Evolutionary conservation across 2,329 filamentous ascomycete species (phyloP).

Genomic region (Fusarium albidum): DNA sequence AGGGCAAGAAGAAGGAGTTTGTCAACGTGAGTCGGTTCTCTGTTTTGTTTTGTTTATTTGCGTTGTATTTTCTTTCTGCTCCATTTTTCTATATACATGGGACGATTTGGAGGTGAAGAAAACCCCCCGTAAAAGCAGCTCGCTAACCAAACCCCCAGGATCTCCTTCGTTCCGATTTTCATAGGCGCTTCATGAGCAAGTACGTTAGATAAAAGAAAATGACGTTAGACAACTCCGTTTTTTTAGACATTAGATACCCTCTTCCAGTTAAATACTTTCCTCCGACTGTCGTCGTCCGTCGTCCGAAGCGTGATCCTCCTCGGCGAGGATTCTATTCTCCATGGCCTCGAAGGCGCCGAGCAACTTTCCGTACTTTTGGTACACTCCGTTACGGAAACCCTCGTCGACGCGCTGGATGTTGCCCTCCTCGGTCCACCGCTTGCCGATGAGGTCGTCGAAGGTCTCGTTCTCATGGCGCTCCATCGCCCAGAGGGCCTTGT

Average conservation of each 20-base stretch:
- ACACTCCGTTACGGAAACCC: constrained; percentile 79
- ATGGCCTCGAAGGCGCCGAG: constrained; percentile 79
- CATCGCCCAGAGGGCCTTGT: constrained; percentile 94
- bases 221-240: constrained; percentile 19
- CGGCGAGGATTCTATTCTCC: constrained; percentile 70
- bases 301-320: constrained; percentile 37
- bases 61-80: not conserved
- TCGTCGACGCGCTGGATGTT: constrained; percentile 84
- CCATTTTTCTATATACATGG: constrained; percentile 4
- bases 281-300: constrained; percentile 9
- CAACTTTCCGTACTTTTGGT: constrained; percentile 79
- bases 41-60: constrained; percentile 9
- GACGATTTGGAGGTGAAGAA: not conserved
- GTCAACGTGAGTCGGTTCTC: constrained; percentile 76
- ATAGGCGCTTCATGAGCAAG: constrained; percentile 92
- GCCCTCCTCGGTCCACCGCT: constrained; percentile 84
- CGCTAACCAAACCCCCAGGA: constrained; percentile 61
- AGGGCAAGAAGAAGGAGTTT: constrained; percentile 89
- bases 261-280: constrained; percentile 24
- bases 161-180: constrained; percentile 92
- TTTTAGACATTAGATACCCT: constrained; percentile 42
- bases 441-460: constrained; percentile 88
- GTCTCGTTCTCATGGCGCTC: constrained; percentile 74
- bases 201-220: constrained; percentile 61
- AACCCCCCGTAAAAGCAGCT: constrained; percentile 21